These are phyloP conservation scores for Nemophila menziesii DNA, from an alignment of 257 asterid genomes.

Conservation along the genomic window DNA sequence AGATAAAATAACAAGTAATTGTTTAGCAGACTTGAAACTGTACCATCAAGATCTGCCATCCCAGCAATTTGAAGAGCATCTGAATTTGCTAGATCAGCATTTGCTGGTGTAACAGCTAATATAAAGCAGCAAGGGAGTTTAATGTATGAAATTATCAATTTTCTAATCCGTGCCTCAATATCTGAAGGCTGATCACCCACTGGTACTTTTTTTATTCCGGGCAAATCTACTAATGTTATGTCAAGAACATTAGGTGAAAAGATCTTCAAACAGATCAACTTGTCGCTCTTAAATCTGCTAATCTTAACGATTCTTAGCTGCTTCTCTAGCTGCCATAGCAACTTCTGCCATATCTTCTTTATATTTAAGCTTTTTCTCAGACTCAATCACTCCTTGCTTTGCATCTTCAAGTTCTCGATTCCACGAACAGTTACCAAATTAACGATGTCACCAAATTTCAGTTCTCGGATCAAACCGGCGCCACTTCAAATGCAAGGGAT, in stretches of 20 bases:
- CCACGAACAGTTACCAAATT: no score
- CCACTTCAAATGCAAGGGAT: no score
- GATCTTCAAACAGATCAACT: no score
- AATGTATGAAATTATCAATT: no score
- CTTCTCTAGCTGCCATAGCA: constrained; percentile 95
- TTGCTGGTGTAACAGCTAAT: constrained; percentile 92
- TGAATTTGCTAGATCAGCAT: constrained; percentile 86
- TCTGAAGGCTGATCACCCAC: constrained; percentile 97
- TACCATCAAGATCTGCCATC: constrained; percentile 87
- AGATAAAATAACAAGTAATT: no score
- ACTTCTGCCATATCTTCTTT: constrained; percentile 93
- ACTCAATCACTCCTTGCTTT: constrained; percentile 52
- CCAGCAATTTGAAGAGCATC: constrained; percentile 99
- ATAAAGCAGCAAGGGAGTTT: no score
- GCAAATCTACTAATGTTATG: constrained; percentile 90
- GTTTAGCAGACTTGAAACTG: no score
- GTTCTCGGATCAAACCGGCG: no score
- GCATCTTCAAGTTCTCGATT: constrained; percentile 88
- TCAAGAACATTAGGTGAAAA: constrained; percentile 86
- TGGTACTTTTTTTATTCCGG: constrained; percentile 87
- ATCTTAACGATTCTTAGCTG: constrained; percentile 86
- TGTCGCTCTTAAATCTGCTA: constrained; percentile 78
- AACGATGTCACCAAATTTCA: no score
- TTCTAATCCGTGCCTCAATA: no score
- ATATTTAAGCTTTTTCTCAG: constrained; percentile 77